Conservation (phyloP, 257 asterid species). For the Scutellaria barbata region DNA sequence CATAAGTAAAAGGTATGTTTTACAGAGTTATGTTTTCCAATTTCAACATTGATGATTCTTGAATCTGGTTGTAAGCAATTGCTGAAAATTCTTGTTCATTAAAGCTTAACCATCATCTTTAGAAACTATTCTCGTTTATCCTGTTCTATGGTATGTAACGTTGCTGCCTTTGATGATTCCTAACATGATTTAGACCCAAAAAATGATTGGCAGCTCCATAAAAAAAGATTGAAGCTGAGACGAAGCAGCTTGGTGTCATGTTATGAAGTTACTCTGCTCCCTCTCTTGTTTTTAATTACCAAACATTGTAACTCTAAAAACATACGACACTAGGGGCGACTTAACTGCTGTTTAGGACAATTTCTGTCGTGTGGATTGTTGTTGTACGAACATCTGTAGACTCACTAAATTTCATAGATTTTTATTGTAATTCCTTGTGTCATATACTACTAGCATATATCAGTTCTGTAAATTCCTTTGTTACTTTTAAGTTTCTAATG, state of each 20-base stretch:
- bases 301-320: background rate
- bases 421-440: background rate
- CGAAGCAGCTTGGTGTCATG: constrained; percentile 6
- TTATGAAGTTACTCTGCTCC: background rate
- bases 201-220: background rate
- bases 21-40: background rate
- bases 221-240: constrained; percentile 11
- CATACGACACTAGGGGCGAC: background rate
- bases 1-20: constrained; percentile 38
- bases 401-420: background rate
- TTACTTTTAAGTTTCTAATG: background rate
- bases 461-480: background rate
- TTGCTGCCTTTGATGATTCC: background rate
- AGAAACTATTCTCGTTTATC: background rate
- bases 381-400: background rate
- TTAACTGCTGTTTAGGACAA: background rate
- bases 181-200: background rate
- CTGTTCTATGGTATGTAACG: background rate
- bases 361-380: background rate
- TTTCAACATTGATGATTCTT: background rate
- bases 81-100: background rate
- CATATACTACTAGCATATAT: background rate
- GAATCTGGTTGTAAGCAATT: constrained; percentile 13
- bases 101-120: background rate
- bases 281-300: background rate